phyloP scores from a whole-genome alignment of 768 basidiomycete genomes.

The Tricholoma hemisulphureum region DNA sequence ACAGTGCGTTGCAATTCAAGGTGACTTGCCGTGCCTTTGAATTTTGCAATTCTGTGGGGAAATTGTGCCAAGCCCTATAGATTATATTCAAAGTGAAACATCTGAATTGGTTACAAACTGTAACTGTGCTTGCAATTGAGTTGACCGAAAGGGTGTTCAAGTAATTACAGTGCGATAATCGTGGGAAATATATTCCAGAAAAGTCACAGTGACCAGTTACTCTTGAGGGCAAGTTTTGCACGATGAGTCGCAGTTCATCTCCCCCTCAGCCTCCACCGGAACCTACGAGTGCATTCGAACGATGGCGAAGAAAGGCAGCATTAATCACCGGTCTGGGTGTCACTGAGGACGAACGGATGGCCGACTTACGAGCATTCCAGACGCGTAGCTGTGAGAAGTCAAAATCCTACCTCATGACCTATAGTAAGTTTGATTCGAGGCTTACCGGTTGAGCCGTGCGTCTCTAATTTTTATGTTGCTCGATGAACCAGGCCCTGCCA shows the following conservation, averaged over 20 bases:
- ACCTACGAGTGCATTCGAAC: constrained; percentile 40
- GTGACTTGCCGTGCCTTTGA: too few species aligned
- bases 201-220: constrained; percentile 5
- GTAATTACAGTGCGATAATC: neutral
- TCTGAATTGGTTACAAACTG: too few species aligned
- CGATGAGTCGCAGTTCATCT: constrained; percentile 18
- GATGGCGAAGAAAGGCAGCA: constrained; percentile 48
- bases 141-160: neutral
- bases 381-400: constrained; percentile 61
- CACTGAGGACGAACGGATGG: constrained; percentile 44
- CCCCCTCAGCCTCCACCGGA: constrained; percentile 21
- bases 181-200: constrained; percentile 19
- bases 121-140: too few species aligned
- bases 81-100: too few species aligned
- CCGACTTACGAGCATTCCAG: constrained; percentile 36
- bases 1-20: too few species aligned
- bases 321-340: constrained; percentile 50
- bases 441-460: constrained; percentile 3
- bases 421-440: constrained; percentile 53
- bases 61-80: too few species aligned
- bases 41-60: too few species aligned
- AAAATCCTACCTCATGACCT: constrained; percentile 65
- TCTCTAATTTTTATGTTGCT: neutral
- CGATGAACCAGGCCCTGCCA: constrained; percentile 62
- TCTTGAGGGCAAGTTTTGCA: constrained; percentile 6